These are phyloP conservation scores for Hirschfeldia incana DNA, from an alignment of 345 rosid genomes.

Conservation along the genomic window DNA sequence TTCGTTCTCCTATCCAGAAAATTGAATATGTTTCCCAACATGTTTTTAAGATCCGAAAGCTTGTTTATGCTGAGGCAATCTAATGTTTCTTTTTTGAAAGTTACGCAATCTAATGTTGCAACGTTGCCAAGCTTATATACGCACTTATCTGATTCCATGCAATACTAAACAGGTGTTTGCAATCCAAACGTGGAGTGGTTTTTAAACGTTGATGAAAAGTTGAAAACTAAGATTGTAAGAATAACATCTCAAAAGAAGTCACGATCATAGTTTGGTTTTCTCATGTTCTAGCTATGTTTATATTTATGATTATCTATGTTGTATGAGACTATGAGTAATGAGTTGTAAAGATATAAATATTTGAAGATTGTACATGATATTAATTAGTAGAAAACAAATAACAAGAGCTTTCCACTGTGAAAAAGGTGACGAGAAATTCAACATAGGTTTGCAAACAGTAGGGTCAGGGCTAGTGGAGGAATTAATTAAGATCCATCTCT, in stretches of 20 bases:
- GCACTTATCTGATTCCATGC: background rate
- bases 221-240: background rate
- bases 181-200: background rate
- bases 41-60: background rate
- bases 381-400: background rate
- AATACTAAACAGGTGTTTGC: background rate
- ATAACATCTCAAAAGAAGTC: background rate
- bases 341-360: background rate
- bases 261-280: background rate
- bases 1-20: background rate
- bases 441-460: background rate
- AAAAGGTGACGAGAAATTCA: constrained; percentile 11
- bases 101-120: background rate
- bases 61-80: background rate
- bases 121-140: background rate
- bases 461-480: constrained; percentile 13
- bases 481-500: background rate
- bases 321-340: background rate
- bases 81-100: background rate
- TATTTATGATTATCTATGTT: background rate
- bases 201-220: background rate
- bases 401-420: background rate
- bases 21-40: background rate
- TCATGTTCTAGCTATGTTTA: background rate
- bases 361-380: background rate